Percentiles rank a stretch among this genome's conserved stretches.
phyloP scores from a whole-genome alignment of 2,329 filamentous ascomycete genomes.

The Alternaria solani region DNA sequence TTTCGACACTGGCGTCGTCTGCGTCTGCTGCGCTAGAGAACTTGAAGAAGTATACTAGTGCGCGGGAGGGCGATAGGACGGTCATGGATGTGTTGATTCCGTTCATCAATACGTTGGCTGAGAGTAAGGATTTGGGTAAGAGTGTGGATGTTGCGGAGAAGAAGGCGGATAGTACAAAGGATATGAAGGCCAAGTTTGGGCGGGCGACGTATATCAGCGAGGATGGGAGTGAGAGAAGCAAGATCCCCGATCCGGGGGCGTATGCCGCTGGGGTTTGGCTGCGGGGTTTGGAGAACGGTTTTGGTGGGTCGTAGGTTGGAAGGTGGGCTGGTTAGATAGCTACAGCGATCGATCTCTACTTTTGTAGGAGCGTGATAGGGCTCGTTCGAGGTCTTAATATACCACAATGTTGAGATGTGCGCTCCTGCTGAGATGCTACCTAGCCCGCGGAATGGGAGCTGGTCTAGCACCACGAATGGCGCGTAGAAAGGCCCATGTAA shows the following conservation, averaged over 20 bases:
- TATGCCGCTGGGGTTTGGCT: constrained; percentile 84
- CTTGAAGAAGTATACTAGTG: constrained; percentile 77
- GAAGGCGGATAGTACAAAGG: constrained; percentile 82
- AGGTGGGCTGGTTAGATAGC: not conserved
- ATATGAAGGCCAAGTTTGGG: constrained; percentile 88
- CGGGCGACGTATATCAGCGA: constrained; percentile 83
- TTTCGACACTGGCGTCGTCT: constrained; percentile 49
- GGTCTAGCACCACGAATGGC: too few species aligned
- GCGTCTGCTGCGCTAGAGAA: constrained; percentile 56
- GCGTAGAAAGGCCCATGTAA: too few species aligned
- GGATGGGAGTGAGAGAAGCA: constrained; percentile 59
- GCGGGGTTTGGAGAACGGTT: constrained; percentile 60
- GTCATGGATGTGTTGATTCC: constrained; percentile 89
- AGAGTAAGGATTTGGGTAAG: constrained; percentile 70
- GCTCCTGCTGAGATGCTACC: not conserved
- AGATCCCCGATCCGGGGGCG: constrained; percentile 72
- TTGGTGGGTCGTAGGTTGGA: constrained; percentile 1
- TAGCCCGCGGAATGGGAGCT: too few species aligned
- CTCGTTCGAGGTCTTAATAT: not conserved
- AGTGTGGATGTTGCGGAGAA: constrained; percentile 77
- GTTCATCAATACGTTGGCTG: constrained; percentile 75
- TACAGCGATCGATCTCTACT: not conserved
- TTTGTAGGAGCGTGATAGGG: not conserved
- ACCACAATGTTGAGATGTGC: not conserved
- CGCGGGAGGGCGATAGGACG: constrained; percentile 86